A percentile compares a stretch with the other conserved stretches of the same genome.
These are phyloP conservation scores for Chamaenerion angustifolium DNA, from an alignment of 345 rosid genomes.

Conservation along the genomic window DNA sequence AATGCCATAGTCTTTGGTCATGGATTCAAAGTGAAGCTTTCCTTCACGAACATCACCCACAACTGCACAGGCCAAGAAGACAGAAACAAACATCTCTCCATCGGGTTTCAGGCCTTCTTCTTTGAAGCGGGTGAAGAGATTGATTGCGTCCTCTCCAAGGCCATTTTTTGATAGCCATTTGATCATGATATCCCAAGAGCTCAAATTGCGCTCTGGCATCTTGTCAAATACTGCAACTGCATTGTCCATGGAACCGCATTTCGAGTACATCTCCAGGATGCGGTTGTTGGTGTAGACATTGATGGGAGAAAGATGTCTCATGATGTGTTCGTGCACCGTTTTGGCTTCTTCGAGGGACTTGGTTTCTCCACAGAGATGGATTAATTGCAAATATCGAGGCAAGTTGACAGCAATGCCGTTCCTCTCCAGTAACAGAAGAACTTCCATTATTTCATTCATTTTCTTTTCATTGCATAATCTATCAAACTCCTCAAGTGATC, in stretches of 20 bases:
- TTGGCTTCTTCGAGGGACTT: slow-evolving; percentile 52
- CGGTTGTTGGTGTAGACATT: slow-evolving; percentile 26
- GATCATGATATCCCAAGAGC: slow-evolving; percentile 54
- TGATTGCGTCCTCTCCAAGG: slow-evolving; percentile 70
- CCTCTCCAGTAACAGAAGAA: slow-evolving; percentile 28
- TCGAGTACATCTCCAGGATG: slow-evolving; percentile 55
- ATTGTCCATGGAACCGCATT: slow-evolving; percentile 39
- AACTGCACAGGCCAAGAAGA: slow-evolving; percentile 50
- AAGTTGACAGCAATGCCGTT: slow-evolving; percentile 32
- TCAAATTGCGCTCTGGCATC: slow-evolving; percentile 39
- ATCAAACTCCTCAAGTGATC: slow-evolving; percentile 32
- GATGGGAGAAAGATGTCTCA: slow-evolving; percentile 18
- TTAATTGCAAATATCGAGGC: slow-evolving; percentile 27
- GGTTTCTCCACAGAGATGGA: slow-evolving; percentile 47
- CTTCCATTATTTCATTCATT: slow-evolving; percentile 42
- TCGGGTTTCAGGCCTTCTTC: slow-evolving; percentile 46
- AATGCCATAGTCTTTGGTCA: slow-evolving; percentile 46
- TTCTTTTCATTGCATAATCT: slow-evolving; percentile 38
- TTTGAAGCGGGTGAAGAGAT: slow-evolving; percentile 53
- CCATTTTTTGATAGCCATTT: slow-evolving; percentile 62
- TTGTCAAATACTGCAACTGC: slow-evolving; percentile 36
- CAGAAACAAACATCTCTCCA: slow-evolving; percentile 32
- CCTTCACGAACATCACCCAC: slow-evolving; percentile 68
- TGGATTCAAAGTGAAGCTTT: slow-evolving; percentile 56
- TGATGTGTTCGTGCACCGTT: slow-evolving; percentile 33